These are phyloP conservation scores for Cytospora chrysosperma DNA, from an alignment of 2,329 filamentous ascomycete genomes.

Conservation along the genomic window DNA sequence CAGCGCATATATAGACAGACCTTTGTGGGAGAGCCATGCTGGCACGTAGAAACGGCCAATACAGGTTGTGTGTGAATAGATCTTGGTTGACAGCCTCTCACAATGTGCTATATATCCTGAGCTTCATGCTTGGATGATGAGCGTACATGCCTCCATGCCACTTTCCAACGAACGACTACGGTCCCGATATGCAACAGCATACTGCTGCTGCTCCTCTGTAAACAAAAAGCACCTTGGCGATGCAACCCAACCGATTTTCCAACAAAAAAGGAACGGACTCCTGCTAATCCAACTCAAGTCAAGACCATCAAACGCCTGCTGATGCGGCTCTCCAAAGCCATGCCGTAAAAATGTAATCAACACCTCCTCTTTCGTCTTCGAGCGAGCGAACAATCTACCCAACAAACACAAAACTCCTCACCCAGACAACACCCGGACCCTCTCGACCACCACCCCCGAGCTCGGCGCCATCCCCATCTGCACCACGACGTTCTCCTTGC, in stretches of 20 bases:
- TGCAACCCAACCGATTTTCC: neutral
- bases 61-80: no score
- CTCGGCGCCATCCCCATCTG: conserved; percentile 36
- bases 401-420: conserved; percentile 21
- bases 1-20: neutral
- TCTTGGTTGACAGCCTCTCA: neutral
- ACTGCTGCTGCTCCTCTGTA: neutral
- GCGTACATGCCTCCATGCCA: conserved; percentile 5
- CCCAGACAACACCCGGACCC: conserved; percentile 29
- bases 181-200: neutral
- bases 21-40: neutral
- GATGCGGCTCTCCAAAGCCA: neutral
- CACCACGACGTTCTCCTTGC: conserved; percentile 58
- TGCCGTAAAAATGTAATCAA: neutral
- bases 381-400: neutral
- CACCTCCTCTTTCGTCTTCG: neutral
- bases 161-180: conserved; percentile 8
- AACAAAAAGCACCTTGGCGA: neutral
- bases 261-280: neutral
- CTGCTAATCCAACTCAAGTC: neutral
- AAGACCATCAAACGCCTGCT: neutral
- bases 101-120: neutral
- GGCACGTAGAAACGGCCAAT: neutral
- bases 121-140: no score
- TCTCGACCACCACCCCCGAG: conserved; percentile 22